Evolutionary conservation across 2,329 filamentous ascomycete species (phyloP).

Genomic region (Penicillium sp.): DNA sequence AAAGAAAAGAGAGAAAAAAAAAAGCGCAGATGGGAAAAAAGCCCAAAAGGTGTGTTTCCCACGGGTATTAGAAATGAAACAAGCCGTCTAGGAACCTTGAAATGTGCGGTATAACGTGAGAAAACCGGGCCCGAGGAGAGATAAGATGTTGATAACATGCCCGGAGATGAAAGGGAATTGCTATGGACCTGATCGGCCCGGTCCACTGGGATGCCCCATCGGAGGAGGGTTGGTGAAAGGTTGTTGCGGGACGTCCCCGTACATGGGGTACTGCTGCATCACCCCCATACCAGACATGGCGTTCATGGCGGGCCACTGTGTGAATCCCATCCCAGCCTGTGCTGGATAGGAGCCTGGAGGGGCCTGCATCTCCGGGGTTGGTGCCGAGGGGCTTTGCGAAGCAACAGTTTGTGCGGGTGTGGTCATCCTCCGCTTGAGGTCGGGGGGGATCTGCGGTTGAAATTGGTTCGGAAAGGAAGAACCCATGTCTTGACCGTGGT

Average conservation of each 20-base stretch:
- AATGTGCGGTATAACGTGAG: conserved; percentile 18
- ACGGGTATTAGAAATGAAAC: conserved; percentile 28
- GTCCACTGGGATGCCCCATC: conserved; percentile 32
- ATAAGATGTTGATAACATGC: not conserved
- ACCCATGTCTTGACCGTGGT: conserved; percentile 33
- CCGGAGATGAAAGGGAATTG: conserved; percentile 1
- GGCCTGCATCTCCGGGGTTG: conserved; percentile 25
- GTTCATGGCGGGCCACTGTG: conserved; percentile 32
- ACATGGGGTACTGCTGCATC: conserved; percentile 35
- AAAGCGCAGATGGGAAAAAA: conserved; percentile 11
- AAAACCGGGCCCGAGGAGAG: conserved; percentile 1
- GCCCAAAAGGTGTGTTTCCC: conserved; percentile 13
- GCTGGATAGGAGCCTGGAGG: conserved; percentile 30
- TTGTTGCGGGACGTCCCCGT: conserved; percentile 30
- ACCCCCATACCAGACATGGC: conserved; percentile 30
- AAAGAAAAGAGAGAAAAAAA: conserved; percentile 7
- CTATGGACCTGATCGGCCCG: conserved; percentile 27
- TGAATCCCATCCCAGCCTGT: conserved; percentile 30
- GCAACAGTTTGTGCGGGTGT: conserved; percentile 31
- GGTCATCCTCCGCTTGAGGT: conserved; percentile 40
- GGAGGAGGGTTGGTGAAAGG: conserved; percentile 25
- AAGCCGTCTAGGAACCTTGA: conserved; percentile 25
- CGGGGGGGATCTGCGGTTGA: conserved; percentile 28
- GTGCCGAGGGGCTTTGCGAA: conserved; percentile 25
- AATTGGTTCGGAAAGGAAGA: conserved; percentile 31